Conservation (phyloP, 1,284 basidiomycete species). For the Ceratobasidium sp. region DNA sequence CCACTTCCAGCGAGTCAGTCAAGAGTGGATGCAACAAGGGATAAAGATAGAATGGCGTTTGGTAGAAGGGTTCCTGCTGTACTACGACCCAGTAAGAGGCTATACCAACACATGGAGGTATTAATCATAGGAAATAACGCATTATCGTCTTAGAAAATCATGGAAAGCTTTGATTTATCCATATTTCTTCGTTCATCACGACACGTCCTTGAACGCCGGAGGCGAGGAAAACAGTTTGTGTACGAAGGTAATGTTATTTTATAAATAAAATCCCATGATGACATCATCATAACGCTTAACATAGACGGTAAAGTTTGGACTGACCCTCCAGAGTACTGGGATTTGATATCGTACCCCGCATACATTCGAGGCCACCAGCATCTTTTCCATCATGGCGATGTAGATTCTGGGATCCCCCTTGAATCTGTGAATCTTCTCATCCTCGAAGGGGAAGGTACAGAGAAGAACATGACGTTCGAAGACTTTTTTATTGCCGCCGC, state of each 20-base stretch:
- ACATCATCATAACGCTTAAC: too few relatives aligned
- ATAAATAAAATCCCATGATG: too few relatives aligned
- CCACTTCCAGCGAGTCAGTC: not conserved
- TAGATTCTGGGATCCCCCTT: slow-evolving; percentile 66
- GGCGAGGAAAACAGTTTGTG: not conserved
- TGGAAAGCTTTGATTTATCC: not conserved
- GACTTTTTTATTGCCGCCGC: not conserved
- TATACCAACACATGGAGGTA: too few relatives aligned
- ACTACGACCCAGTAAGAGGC: slow-evolving; percentile 2
- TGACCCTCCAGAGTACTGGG: slow-evolving; percentile 63
- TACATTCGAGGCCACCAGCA: slow-evolving; percentile 83
- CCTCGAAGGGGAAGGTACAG: slow-evolving; percentile 9
- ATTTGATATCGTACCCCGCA: slow-evolving; percentile 92
- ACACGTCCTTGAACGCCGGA: not conserved
- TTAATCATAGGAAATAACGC: too few relatives aligned
- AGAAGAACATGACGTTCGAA: slow-evolving; percentile 15
- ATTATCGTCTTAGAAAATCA: too few relatives aligned
- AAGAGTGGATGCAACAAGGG: not conserved
- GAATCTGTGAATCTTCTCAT: not conserved
- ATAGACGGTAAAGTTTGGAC: slow-evolving; percentile 8
- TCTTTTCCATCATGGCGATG: slow-evolving; percentile 76
- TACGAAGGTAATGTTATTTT: too few relatives aligned
- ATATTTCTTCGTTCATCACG: not conserved
- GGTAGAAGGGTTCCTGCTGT: slow-evolving; percentile 6
- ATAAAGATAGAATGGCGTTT: not conserved